A percentile compares a stretch with the other conserved stretches of the same genome.
Evolutionary conservation across 257 asterid species (phyloP).

Genomic region (Penstemon davidsonii): DNA sequence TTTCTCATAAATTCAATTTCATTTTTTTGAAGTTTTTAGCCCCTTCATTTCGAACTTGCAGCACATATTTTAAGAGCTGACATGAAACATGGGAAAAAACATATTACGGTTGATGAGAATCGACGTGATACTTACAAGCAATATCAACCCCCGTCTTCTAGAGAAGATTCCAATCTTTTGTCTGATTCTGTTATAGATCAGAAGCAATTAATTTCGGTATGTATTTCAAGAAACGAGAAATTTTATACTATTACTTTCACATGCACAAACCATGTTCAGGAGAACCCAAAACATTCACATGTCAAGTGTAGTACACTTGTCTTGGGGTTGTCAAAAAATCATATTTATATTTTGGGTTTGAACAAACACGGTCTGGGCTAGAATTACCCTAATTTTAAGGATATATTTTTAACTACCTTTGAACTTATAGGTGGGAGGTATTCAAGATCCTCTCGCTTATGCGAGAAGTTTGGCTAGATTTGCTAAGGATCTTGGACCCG

Average conservation of each 20-base stretch:
- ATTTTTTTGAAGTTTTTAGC: slow-evolving; percentile 6
- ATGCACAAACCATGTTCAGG: no score
- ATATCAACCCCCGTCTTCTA: slow-evolving; percentile 41
- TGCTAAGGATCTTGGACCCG: slow-evolving; percentile 87
- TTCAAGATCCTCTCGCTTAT: slow-evolving; percentile 73
- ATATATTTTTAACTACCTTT: not conserved
- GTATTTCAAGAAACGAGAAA: slow-evolving; percentile 23
- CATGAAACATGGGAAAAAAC: slow-evolving; percentile 86
- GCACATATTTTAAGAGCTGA: slow-evolving; percentile 87
- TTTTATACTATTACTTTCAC: not conserved
- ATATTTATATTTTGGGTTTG: no score
- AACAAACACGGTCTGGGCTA: no score
- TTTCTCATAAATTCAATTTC: not conserved
- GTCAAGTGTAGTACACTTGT: no score
- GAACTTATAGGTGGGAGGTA: slow-evolving; percentile 63
- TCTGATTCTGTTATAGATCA: slow-evolving; percentile 48
- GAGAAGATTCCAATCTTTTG: slow-evolving; percentile 37
- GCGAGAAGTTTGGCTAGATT: slow-evolving; percentile 83
- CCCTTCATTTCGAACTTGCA: slow-evolving; percentile 34
- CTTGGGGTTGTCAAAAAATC: no score
- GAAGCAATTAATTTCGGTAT: slow-evolving; percentile 65
- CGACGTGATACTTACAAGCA: slow-evolving; percentile 79
- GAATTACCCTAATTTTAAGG: not conserved
- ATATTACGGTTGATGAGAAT: slow-evolving; percentile 67
- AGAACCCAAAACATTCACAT: not conserved